phyloP scores from a whole-genome alignment of 306 rosid genomes.

The Lotus japonicus region DNA sequence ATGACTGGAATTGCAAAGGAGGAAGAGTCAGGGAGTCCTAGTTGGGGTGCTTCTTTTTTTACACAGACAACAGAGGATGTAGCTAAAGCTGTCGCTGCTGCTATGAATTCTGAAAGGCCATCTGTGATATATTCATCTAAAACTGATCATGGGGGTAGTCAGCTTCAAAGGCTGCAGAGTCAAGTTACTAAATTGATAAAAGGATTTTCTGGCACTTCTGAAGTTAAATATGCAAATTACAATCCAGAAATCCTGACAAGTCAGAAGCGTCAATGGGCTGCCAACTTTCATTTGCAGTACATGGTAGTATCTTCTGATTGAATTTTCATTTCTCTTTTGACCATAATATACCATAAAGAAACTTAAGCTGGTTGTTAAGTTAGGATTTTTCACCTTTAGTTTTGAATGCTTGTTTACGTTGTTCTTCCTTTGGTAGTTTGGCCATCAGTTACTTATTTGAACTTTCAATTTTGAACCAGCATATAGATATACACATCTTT shows the following conservation, averaged over 20 bases:
- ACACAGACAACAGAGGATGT: constrained; percentile 82
- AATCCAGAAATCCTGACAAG: constrained; percentile 93
- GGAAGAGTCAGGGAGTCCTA: constrained; percentile 64
- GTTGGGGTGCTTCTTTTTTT: constrained; percentile 77
- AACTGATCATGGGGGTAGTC: constrained; percentile 60
- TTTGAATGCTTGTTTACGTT: background rate
- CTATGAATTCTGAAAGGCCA: constrained; percentile 73
- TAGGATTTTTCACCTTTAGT: background rate
- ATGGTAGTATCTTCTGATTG: constrained; percentile 21
- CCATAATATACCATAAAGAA: background rate
- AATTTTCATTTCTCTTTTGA: background rate
- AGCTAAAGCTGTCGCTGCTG: constrained; percentile 65
- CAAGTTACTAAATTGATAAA: constrained; percentile 64
- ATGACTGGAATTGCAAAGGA: constrained; percentile 49
- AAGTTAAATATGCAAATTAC: constrained; percentile 53
- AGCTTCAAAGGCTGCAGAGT: constrained; percentile 63
- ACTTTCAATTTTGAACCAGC: background rate
- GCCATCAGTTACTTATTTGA: background rate
- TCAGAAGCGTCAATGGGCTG: constrained; percentile 96
- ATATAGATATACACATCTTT: background rate
- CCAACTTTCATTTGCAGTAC: constrained; percentile 75
- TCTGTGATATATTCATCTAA: constrained; percentile 69
- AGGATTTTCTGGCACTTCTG: constrained; percentile 69
- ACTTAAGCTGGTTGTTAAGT: constrained; percentile 20
- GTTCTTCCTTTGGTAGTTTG: constrained; percentile 9